Evolutionary conservation across 129 eudicot species (phyloP).

Genomic region (Ambrosia trifida): DNA sequence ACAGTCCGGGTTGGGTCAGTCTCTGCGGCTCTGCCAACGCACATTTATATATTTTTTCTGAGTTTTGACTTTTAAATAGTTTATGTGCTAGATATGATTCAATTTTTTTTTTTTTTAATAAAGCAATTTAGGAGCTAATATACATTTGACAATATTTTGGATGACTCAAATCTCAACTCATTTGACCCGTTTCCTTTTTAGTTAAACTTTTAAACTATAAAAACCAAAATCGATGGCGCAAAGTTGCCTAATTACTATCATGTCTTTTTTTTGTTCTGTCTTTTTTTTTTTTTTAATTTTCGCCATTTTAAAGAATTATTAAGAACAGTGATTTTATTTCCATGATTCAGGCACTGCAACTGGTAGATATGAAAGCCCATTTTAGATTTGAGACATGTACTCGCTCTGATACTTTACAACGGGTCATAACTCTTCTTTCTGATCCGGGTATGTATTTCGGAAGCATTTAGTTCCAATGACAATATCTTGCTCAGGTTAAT

Average conservation of each 20-base stretch:
- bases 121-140: neutral
- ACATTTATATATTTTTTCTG: neutral
- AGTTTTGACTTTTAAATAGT: neutral
- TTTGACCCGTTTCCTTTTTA: neutral
- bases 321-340: slow-evolving; percentile 8
- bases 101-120: neutral
- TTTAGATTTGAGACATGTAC: slow-evolving; percentile 45
- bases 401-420: slow-evolving; percentile 50
- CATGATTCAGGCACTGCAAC: slow-evolving; percentile 49
- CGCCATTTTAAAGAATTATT: neutral
- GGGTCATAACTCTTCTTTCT: slow-evolving; percentile 54
- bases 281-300: neutral
- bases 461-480: neutral
- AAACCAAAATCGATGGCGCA: neutral
- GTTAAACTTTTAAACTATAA: neutral
- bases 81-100: neutral
- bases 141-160: neutral
- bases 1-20: neutral
- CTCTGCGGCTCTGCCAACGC: neutral
- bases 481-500: neutral
- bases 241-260: neutral
- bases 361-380: slow-evolving; percentile 32
- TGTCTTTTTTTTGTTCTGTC: neutral
- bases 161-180: neutral
- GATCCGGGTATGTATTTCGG: slow-evolving; percentile 43